Conservation (phyloP, 352 stramenopile species). For the Blastocystis sp. region DNA sequence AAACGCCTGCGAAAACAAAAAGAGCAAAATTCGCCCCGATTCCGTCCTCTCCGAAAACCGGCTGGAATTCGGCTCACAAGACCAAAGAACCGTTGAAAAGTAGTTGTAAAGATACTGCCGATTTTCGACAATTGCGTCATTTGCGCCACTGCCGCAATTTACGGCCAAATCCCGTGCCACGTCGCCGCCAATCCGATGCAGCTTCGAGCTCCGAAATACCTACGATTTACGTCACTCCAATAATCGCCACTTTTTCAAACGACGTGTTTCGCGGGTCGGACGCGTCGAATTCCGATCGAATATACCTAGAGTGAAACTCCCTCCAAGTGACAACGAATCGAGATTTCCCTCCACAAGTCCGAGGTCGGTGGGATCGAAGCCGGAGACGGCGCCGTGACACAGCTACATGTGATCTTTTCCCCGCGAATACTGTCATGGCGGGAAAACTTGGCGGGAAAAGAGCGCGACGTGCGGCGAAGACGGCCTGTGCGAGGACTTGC, state of each 20-base stretch:
- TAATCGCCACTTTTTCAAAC: not conserved
- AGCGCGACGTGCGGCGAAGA: not conserved
- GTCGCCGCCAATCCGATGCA: not conserved
- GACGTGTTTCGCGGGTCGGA: not conserved
- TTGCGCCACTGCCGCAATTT: not conserved
- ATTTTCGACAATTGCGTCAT: not conserved
- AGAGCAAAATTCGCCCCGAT: not conserved
- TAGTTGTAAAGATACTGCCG: constrained; percentile 7
- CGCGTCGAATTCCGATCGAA: not conserved
- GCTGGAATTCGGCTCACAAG: not conserved
- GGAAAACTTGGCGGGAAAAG: not conserved
- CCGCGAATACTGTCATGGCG: not conserved
- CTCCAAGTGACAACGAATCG: not conserved
- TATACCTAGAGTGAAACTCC: not conserved
- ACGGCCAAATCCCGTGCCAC: not conserved
- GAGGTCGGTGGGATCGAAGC: not conserved
- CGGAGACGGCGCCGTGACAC: not conserved
- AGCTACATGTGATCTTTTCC: not conserved
- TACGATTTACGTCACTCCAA: not conserved
- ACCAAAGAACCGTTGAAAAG: constrained; percentile 20
- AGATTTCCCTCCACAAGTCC: not conserved
- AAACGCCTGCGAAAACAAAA: constrained; percentile 5
- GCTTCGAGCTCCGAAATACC: not conserved
- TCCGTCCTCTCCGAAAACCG: not conserved
- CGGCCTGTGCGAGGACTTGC: not conserved